Evolutionary conservation across 2,329 filamentous ascomycete genomes (phyloP).

Genomic region (Aspergillus sp.): DNA sequence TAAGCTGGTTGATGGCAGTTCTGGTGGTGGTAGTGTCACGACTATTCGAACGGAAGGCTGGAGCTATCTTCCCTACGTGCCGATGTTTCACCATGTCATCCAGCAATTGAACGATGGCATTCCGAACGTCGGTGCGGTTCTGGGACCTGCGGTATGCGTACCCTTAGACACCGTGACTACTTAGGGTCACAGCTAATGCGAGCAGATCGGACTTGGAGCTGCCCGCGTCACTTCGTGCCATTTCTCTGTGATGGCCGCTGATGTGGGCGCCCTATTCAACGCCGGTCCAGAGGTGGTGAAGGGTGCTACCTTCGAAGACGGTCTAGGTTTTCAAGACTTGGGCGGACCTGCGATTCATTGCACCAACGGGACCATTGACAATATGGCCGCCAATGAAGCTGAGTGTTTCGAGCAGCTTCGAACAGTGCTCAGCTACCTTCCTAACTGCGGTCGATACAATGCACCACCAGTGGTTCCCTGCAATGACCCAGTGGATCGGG

Average conservation of each 20-base stretch:
- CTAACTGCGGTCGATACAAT: conserved; percentile 54
- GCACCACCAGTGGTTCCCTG: conserved; percentile 51
- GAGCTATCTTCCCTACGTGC: conserved; percentile 61
- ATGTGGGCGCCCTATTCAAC: conserved; percentile 63
- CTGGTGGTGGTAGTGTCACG: conserved; percentile 62
- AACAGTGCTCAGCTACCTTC: conserved; percentile 57
- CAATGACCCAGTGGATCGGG: conserved; percentile 52
- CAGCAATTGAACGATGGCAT: conserved; percentile 63
- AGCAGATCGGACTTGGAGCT: conserved; percentile 59
- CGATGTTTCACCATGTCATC: conserved; percentile 54
- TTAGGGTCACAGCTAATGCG: conserved; percentile 1
- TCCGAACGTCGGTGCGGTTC: conserved; percentile 62
- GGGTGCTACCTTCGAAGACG: conserved; percentile 65
- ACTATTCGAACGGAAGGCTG: conserved; percentile 57
- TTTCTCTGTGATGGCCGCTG: conserved; percentile 65
- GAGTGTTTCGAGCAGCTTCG: conserved; percentile 63
- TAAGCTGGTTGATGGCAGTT: conserved; percentile 65
- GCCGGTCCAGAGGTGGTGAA: conserved; percentile 64
- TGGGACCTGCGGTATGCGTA: conserved; percentile 55
- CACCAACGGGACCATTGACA: conserved; percentile 67
- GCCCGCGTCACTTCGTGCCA: conserved; percentile 63
- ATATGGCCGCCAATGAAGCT: conserved; percentile 60
- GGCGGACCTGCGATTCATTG: conserved; percentile 63
- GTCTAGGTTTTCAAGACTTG: conserved; percentile 57
- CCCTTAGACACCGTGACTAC: background rate